A percentile compares a stretch with the other conserved stretches of the same genome.
phyloP scores from a whole-genome alignment of 179 eudicot genomes.

The Beta macrorhiza region DNA sequence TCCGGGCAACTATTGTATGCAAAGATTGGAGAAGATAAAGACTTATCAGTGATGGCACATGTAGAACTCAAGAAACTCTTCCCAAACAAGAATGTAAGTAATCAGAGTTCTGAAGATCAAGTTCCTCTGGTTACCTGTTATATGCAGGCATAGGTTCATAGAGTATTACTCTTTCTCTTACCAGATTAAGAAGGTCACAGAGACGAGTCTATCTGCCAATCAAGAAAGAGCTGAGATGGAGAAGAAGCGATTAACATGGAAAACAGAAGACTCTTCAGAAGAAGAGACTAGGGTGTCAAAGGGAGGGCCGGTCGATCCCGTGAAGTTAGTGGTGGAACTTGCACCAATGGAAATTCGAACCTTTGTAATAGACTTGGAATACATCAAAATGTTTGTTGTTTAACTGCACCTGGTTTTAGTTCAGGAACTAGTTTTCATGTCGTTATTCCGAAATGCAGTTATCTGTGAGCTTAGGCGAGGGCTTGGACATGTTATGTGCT shows the following conservation, averaged over 20 bases:
- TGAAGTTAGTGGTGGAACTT: conserved; percentile 63
- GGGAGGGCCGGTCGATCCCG: conserved; percentile 71
- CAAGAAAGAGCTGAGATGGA: conserved; percentile 86
- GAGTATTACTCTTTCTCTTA: background rate
- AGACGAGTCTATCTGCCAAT: conserved; percentile 83
- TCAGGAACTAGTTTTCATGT: background rate
- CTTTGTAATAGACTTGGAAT: conserved; percentile 56
- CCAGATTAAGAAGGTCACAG: conserved; percentile 72
- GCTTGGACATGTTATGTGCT: background rate
- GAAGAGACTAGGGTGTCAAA: conserved; percentile 37
- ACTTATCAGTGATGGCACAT: conserved; percentile 57
- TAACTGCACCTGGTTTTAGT: background rate
- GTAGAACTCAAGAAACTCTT: conserved; percentile 82
- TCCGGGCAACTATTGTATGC: conserved; percentile 12
- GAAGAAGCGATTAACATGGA: conserved; percentile 66
- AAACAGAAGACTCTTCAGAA: conserved; percentile 47
- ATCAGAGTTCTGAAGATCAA: conserved; percentile 1
- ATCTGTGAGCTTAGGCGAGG: background rate
- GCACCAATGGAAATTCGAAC: conserved; percentile 97
- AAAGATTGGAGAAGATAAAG: conserved; percentile 80
- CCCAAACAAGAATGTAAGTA: conserved; percentile 64
- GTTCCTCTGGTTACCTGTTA: background rate
- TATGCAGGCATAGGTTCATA: background rate
- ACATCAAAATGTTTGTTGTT: conserved; percentile 40
- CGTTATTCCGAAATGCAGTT: background rate